Percentiles rank a stretch among this genome's conserved stretches.
phyloP scores from a whole-genome alignment of 495 filamentous ascomycete species.

The Aspergillus panamensis region DNA sequence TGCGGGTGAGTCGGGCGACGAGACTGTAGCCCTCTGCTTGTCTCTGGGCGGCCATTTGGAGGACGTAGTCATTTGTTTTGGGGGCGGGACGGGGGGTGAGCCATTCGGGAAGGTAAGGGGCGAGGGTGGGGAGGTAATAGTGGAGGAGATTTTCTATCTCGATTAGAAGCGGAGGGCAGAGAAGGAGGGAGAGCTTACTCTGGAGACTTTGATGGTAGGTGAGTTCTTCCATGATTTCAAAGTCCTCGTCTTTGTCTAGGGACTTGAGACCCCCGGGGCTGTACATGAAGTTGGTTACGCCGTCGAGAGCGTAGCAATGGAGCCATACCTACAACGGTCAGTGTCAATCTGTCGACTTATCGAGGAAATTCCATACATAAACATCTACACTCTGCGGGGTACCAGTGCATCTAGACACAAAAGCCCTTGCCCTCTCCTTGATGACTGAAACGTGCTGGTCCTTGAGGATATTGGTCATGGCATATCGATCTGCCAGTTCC shows the following conservation, averaged over 20 bases:
- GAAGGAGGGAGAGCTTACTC: constrained; percentile 37
- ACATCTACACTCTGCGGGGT: constrained; percentile 48
- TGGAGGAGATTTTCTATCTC: constrained; percentile 26
- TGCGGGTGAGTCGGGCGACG: constrained; percentile 32
- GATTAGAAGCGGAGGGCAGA: background rate
- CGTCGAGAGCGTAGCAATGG: constrained; percentile 65
- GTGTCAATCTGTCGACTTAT: background rate
- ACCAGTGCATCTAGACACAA: constrained; percentile 47
- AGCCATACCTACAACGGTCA: constrained; percentile 28
- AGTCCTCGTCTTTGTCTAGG: constrained; percentile 46
- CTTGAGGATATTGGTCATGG: constrained; percentile 61
- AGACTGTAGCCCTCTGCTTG: constrained; percentile 28
- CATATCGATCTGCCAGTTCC: constrained; percentile 60
- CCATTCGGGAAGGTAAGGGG: constrained; percentile 27
- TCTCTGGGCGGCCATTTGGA: constrained; percentile 25
- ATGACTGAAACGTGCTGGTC: constrained; percentile 51
- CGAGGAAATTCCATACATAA: constrained; percentile 43
- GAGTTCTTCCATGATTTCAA: constrained; percentile 61
- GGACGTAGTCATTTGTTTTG: constrained; percentile 31
- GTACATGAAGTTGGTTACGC: constrained; percentile 62
- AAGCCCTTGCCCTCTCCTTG: constrained; percentile 48
- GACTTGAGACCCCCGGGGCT: constrained; percentile 58
- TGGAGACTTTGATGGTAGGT: constrained; percentile 63
- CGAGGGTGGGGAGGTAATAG: constrained; percentile 26
- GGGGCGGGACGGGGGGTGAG: constrained; percentile 30